Base-by-base conservation (phyloP, 306 rosid species). In the Delonix regia region DNA sequence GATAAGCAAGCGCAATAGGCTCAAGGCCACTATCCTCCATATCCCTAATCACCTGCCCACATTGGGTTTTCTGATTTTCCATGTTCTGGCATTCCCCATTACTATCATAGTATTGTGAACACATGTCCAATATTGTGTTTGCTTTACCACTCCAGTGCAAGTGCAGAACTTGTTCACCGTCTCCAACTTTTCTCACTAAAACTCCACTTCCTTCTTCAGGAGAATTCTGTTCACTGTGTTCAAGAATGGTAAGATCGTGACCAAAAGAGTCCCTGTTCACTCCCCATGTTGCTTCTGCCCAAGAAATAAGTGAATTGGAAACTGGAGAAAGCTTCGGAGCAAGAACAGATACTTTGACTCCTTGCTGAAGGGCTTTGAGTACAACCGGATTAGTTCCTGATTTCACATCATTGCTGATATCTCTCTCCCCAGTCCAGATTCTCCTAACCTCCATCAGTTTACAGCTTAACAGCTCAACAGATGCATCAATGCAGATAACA, bases 401-500 rank as follows among this genome's bases (percentile, higher is more conserved):
- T 21, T 5, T 69, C 53, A 25, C 33, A 61, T 55, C 80, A 3
- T 24, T 73, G 59, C 71, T 74, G 18, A 88, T 52, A 66, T 89
- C 83, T 67, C 73, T 39, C 34, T 69, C 85, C 16, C 90, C 92
- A 9, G 89, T 70, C 84, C 81, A 85, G 48, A 89, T 34, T 24
- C 78, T 79, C 45, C 70, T 24, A 48, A 87, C 90, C 81, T 88
- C 85, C 69, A 67, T 63, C 7, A 33, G 73, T 8, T 71, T 53
- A 27, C 73, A 83, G 55, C 76, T 59, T 0, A 80, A 52, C 41
- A 80, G 57, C 41, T 55, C 85, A 36, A 88, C 88, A 0, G 95
- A 78, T 66, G 55, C 80, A 61, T 91, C 93, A 4, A 89, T 42
- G 73, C 87, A 81, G 55, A 91, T 76, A n/a, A 77, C 88, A 7